Base-by-base conservation (phyloP, 345 rosid genomes). In the Rhizophora mangle region DNA sequence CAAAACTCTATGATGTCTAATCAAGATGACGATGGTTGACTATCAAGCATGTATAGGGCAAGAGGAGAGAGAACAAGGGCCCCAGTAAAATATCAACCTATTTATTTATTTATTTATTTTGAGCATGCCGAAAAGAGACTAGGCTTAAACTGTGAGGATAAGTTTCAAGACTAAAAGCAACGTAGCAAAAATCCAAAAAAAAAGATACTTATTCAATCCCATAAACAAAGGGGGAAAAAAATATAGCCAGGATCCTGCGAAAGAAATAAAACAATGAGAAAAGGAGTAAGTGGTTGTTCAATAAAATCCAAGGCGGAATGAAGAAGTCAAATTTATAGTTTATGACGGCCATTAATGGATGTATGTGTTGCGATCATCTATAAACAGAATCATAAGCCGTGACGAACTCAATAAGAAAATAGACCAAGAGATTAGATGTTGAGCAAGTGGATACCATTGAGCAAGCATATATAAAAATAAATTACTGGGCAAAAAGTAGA, bases 291-390 rank as follows among this genome's bases (percentile, higher is more conserved):
- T 67, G 72, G 79, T 60, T 69, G 84, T 62, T 78, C 55, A 65
- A 68, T 49, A 39, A 70, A 83, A 78, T 76, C 73, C 18, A 65
- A 43, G 18, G 30, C 5, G 39, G 37, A 63, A 72, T 51, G 46
- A 72, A 31, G 31, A 43, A 51, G 49, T 66, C 69, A 46, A 47
- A 49, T 13, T 34, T 63, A 20, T 53, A 67, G 68, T 62, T 71
- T 67, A 29, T 43, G 67, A 64, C 81, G 67, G 70, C 63, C 67
- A 51, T 60, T 68, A 76, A 67, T 78, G 63, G 15, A 43, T 43
- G 49, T 15, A 43, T 63, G 27, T 68, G 79, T 53, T 74, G 82
- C 72, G 43, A 78, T 83, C 84, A 78, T 79, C 82, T 69, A 78
- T 78, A 76, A 78, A 68, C 74, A 49, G 84, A 78, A 80, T 80